Conservation (phyloP, 352 stramenopile species). For the Albugo candida region DNA sequence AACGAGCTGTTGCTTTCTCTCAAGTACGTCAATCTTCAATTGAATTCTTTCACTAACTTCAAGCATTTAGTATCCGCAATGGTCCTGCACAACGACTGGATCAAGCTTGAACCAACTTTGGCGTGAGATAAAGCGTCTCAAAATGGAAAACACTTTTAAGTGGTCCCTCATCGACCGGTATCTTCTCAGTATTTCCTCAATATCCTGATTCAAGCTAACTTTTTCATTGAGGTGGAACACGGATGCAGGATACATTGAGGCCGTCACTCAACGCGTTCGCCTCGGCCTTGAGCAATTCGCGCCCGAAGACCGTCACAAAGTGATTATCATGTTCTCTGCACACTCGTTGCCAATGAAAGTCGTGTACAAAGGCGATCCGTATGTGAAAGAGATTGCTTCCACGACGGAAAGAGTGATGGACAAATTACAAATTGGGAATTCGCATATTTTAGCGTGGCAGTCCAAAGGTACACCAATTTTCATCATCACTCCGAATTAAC, state of each 20-base stretch:
- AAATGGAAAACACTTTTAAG: constrained; percentile 74
- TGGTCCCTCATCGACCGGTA: constrained; percentile 66
- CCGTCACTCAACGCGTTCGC: constrained; percentile 83
- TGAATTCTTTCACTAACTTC: not conserved
- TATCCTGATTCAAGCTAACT: not conserved
- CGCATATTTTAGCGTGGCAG: constrained; percentile 90
- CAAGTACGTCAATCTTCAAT: constrained; percentile 20
- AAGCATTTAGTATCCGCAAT: constrained; percentile 87
- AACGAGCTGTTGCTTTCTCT: constrained; percentile 93
- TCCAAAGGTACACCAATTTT: constrained; percentile 39
- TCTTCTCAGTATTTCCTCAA: not conserved
- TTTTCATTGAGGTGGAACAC: constrained; percentile 82
- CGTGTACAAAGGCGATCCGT: constrained; percentile 77
- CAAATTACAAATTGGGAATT: constrained; percentile 36
- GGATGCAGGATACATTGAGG: constrained; percentile 88
- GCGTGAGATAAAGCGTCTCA: constrained; percentile 60
- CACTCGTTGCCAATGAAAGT: constrained; percentile 82
- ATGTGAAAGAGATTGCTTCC: constrained; percentile 68
- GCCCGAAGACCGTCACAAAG: constrained; percentile 70
- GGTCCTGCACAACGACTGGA: constrained; percentile 93
- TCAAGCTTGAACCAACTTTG: constrained; percentile 87
- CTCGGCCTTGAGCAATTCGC: constrained; percentile 84
- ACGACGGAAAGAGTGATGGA: constrained; percentile 60
- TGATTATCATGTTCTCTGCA: constrained; percentile 81
- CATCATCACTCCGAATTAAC: not conserved